phyloP scores from a whole-genome alignment of 441 rosid species.

The Isatis lusitanica region DNA sequence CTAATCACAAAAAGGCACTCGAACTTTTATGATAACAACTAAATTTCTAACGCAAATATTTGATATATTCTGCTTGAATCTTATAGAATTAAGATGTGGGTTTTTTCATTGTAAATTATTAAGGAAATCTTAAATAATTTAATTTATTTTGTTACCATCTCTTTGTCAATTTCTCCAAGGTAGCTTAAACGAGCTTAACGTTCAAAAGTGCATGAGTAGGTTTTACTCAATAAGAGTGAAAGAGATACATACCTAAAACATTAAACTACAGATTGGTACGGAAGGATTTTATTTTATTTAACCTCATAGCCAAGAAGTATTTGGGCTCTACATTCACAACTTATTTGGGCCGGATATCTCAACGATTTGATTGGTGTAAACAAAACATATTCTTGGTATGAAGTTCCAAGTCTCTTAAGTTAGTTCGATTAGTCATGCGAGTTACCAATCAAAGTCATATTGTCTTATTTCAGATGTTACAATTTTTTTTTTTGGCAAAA shows the following conservation, averaged over 20 bases:
- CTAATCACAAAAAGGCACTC: neutral
- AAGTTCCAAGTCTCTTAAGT: neutral
- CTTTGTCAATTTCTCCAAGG: neutral
- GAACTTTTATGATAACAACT: neutral
- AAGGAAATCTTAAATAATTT: too few relatives aligned
- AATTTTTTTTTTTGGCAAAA: too few relatives aligned
- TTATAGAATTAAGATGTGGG: neutral
- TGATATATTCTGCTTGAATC: neutral
- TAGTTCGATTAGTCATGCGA: neutral
- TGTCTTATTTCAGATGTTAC: neutral
- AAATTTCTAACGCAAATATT: neutral
- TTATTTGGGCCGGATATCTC: neutral
- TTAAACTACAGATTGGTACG: neutral
- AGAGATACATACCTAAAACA: neutral
- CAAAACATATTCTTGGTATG: neutral
- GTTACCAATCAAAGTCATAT: neutral
- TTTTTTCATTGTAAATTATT: too few relatives aligned
- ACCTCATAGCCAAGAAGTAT: neutral
- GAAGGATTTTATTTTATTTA: neutral
- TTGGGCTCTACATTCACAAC: neutral
- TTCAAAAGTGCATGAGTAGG: neutral
- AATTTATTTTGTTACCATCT: neutral
- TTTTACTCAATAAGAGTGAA: neutral
- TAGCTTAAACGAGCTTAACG: neutral
- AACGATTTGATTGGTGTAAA: neutral